Evolutionary conservation across 306 rosid genomes (phyloP).

Genomic region (Fragaria vesca): DNA sequence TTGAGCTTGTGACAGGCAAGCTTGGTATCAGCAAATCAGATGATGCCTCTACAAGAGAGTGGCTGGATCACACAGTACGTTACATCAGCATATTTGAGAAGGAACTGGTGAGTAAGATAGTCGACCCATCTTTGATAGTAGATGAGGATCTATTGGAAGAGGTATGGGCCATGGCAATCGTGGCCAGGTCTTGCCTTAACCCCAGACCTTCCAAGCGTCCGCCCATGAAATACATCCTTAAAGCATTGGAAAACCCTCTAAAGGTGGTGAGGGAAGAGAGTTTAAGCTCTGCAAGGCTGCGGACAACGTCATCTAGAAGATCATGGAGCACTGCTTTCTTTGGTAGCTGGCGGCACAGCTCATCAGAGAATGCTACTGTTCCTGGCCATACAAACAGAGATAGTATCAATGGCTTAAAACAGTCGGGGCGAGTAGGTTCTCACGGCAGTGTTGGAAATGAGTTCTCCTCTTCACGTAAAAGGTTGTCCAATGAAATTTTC

Average conservation of each 20-base stretch:
- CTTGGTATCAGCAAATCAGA: slow-evolving; percentile 63
- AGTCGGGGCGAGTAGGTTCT: slow-evolving; percentile 63
- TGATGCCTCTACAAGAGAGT: slow-evolving; percentile 63
- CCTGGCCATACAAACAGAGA: slow-evolving; percentile 48
- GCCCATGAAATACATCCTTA: slow-evolving; percentile 74
- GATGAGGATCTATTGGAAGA: slow-evolving; percentile 92
- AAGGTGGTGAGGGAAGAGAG: slow-evolving; percentile 82
- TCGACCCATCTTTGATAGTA: slow-evolving; percentile 76
- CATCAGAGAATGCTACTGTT: slow-evolving; percentile 58
- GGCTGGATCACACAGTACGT: slow-evolving; percentile 63
- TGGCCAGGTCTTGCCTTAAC: slow-evolving; percentile 90
- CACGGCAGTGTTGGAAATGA: slow-evolving; percentile 74
- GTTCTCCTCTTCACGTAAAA: slow-evolving; percentile 71
- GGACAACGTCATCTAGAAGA: slow-evolving; percentile 75
- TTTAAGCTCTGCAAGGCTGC: slow-evolving; percentile 68
- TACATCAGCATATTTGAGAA: slow-evolving; percentile 63
- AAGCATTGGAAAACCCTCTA: slow-evolving; percentile 92
- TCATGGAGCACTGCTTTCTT: slow-evolving; percentile 84
- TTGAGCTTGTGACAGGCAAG: slow-evolving; percentile 91
- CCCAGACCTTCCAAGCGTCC: slow-evolving; percentile 87
- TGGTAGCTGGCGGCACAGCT: slow-evolving; percentile 90
- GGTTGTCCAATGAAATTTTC: slow-evolving; percentile 76
- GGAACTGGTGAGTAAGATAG: slow-evolving; percentile 61
- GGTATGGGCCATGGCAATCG: slow-evolving; percentile 93
- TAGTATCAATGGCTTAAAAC: slow-evolving; percentile 43